Conservation (phyloP, 1,139 yeast species). For the Lodderomyces jiufengensis region DNA sequence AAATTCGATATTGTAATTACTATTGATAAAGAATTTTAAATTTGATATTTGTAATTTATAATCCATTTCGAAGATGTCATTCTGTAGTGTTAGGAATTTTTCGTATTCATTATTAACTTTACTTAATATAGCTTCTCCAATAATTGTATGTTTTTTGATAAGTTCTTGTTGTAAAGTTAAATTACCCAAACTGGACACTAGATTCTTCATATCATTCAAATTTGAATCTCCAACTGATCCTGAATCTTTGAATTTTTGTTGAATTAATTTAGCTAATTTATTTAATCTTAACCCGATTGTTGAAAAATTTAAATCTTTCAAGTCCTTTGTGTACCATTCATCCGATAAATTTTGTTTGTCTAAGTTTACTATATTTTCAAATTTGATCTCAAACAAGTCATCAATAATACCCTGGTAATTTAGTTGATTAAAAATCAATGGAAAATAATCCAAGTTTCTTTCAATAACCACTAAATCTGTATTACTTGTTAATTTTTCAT, state of each 20-base stretch:
- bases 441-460: constrained; percentile 66
- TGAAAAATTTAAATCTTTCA: constrained; percentile 73
- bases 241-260: constrained; percentile 54
- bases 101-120: constrained; percentile 50
- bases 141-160: constrained; percentile 68
- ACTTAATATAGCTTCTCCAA: constrained; percentile 67
- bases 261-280: constrained; percentile 65
- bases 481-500: constrained; percentile 36
- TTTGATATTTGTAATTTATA: constrained; percentile 49
- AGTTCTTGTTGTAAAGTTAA: constrained; percentile 66
- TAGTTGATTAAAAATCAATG: constrained; percentile 71
- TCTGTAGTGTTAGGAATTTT: constrained; percentile 64
- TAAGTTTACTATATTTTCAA: constrained; percentile 34
- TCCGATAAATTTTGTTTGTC: constrained; percentile 22
- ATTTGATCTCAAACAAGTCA: constrained; percentile 57
- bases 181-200: constrained; percentile 68
- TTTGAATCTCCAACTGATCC: constrained; percentile 36
- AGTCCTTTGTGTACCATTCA: constrained; percentile 33
- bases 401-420: constrained; percentile 82
- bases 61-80: constrained; percentile 61
- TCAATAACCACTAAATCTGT: constrained; percentile 73
- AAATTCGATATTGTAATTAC: constrained; percentile 30
- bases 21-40: constrained; percentile 47
- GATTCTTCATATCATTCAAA: constrained; percentile 62
- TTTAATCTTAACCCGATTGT: constrained; percentile 74